Conservation (phyloP, 345 rosid genomes). For the Eucalyptus grandis region DNA sequence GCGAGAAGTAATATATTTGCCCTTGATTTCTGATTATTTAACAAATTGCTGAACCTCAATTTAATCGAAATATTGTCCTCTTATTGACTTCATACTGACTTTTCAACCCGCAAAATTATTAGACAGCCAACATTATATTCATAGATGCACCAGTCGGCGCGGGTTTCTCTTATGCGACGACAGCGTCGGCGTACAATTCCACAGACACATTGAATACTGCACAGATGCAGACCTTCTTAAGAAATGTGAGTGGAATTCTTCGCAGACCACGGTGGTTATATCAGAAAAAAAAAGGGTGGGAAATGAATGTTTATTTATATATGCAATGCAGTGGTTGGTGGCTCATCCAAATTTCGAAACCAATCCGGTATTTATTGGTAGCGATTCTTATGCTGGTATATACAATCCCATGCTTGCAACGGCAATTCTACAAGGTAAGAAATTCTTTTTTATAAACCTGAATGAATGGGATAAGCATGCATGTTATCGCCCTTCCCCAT, state of each 20-base stretch:
- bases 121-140: slow-evolving; percentile 3
- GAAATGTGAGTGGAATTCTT: not conserved
- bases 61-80: not conserved
- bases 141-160: slow-evolving; percentile 11
- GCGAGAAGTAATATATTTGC: not conserved
- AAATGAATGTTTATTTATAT: not conserved
- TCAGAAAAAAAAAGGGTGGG: not conserved
- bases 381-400: slow-evolving; percentile 10
- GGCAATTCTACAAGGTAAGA: not conserved
- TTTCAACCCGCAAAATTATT: not conserved
- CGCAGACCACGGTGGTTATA: not conserved
- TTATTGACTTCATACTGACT: not conserved
- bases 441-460: not conserved
- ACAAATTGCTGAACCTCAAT: not conserved
- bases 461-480: not conserved
- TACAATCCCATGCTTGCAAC: not conserved
- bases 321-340: slow-evolving; percentile 3
- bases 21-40: not conserved
- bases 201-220: not conserved
- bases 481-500: not conserved
- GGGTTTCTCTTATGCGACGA: slow-evolving; percentile 8
- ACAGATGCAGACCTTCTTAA: not conserved
- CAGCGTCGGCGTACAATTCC: not conserved
- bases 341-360: not conserved
- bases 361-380: slow-evolving; percentile 6